Base-by-base conservation (phyloP, 805 yeast genomes). In the Zygosaccharomyces lentus region DNA sequence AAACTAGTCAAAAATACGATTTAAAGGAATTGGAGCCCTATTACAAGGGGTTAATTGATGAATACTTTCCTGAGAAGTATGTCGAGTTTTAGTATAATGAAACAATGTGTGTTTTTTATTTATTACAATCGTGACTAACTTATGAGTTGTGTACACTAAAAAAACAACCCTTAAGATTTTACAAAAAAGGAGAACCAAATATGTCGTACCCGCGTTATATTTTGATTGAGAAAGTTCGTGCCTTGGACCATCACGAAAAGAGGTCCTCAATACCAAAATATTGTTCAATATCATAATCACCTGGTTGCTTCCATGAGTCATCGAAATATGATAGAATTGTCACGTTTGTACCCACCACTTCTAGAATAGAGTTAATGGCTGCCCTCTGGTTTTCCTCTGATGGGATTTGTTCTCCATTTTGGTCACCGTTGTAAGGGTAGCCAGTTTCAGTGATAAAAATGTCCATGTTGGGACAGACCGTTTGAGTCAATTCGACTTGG, bases 281-380 rank as follows among this genome's bases (percentile, higher is more conserved):
- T 68, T 87, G 96, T 69, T 90, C 97, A 60, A 90, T 81, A 51
- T 83, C 85, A 64, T 87, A 84, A 2, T 75, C 72, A 48, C 97
- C 96, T 19, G 96, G 89, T 9, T 61, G 58, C 64, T 90, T 90
- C 97, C 97, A 90, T 66, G 68, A 73, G 65, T 90, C 97, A 59
- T 90, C 72, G 67, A 69, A 88, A n/a, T 89, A 81, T 16, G 95
- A 80, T 59, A 90, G 73, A 48, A 90, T 76, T 3, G 90, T 83
- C 41, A 79, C 78, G 38, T 82, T 79, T 29, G 77, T 71, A 34
- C 81, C 78, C 39, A 82, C 67, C 23, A 70, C 75, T 19, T 76
- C 70, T 45, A 89, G 67, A 43, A 90, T 82, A 13, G 78, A 66
- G 48, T 73, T 66, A 47, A 90, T 74, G 12, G 96, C 96, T 45